Base-by-base conservation (phyloP, 345 rosid species). In the Dovyalis caffra region DNA sequence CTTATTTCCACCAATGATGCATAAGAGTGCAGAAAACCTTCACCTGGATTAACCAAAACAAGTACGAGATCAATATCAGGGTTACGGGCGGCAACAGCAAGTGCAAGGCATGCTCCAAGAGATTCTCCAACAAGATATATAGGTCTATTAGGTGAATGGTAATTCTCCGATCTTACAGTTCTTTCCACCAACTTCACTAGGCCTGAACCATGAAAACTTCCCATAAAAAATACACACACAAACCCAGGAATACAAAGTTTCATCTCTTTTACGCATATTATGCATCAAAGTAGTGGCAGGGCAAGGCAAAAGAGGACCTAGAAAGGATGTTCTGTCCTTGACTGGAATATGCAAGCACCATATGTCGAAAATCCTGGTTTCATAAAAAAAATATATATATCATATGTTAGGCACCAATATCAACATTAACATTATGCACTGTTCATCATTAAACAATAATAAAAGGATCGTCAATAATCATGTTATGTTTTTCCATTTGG, bases 301-400 rank as follows among this genome's bases (percentile, higher is more conserved):
- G 43, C 14, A 38, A 6, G 43, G 8, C 43, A 38, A 38, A 29
- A 62, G 31, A 26, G 35, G 20, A 86, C 92, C 98, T 79, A 80
- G 31, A 81, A 91, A 88, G 56, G 94, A 71, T 43, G 92, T 87
- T 82, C 89, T 85, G 75, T 93, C 92, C 86, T 65, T 85, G 21
- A 84, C 86, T 15, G 98, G 97, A 76, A 90, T 91, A 81, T 93
- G 95, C 84, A 93, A 77, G 86, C 93, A 90, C 88, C 92, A 85
- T 33, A 87, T 71, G 66, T 91, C 85, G 77, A 88, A 91, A 70
- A 91, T 82, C 88, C 97, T 93, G 73, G 75, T 77, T 76, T 61
- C 64, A n/a, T 8, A 38, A 38, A 38, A 38, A 7, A 1, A 29
- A 12, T 6, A n/a, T 26, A n/a, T 5, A 58, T 21, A 58, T 12